Percentiles rank a stretch among this genome's conserved stretches.
Conservation (phyloP, 371 early-diverging fungal genomes). For the Mucor racemosus region DNA sequence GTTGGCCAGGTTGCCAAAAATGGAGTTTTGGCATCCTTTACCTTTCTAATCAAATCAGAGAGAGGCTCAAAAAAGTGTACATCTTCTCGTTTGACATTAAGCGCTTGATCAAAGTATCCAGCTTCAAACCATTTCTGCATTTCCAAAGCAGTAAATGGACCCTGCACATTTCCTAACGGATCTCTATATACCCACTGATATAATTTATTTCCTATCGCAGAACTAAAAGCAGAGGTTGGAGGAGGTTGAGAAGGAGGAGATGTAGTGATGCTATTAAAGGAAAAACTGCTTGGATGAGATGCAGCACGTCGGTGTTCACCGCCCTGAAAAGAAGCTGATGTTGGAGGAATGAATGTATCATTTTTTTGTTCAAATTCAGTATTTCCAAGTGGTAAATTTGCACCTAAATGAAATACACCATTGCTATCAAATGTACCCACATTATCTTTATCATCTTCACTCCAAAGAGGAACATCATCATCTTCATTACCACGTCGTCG, state of each 20-base stretch:
- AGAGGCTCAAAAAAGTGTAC: conserved; percentile 66
- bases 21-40: conserved; percentile 56
- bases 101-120: conserved; percentile 68
- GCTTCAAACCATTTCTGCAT: conserved; percentile 82
- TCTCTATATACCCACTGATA: conserved; percentile 73
- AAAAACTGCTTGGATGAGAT: conserved; percentile 1
- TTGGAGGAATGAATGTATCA: no score
- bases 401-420: conserved; percentile 65
- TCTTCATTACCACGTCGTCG: neutral
- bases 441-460: conserved; percentile 26
- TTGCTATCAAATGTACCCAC: conserved; percentile 64
- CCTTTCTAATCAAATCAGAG: conserved; percentile 52
- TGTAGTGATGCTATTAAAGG: neutral
- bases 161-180: conserved; percentile 68
- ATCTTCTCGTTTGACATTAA: conserved; percentile 72
- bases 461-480: conserved; percentile 34
- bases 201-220: neutral
- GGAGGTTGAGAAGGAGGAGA: neutral
- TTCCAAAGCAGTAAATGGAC: conserved; percentile 70
- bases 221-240: neutral
- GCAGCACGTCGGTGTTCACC: neutral
- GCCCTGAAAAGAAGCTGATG: neutral
- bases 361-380: conserved; percentile 11
- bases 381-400: conserved; percentile 35
- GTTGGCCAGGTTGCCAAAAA: conserved; percentile 40